phyloP scores from a whole-genome alignment of 805 yeast genomes.

The Candida tammaniensis region DNA sequence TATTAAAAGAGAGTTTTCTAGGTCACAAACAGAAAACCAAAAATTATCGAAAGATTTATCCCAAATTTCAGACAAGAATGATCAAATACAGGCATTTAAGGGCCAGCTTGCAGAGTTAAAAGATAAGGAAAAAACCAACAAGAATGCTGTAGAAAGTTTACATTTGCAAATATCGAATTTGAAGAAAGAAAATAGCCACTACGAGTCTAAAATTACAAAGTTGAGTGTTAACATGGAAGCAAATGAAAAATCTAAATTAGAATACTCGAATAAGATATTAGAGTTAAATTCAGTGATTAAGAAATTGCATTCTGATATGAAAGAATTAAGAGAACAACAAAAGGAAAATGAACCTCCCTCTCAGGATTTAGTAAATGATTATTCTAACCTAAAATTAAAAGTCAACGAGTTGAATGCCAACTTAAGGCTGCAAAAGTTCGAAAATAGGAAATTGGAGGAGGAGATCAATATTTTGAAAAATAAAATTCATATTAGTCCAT shows the following conservation, averaged over 20 bases:
- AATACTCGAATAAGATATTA: conserved; percentile 26
- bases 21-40: conserved; percentile 3
- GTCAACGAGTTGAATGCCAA: conserved; percentile 51
- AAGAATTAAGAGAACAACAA: conserved; percentile 19
- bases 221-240: conserved; percentile 23
- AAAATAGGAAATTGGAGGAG: conserved; percentile 46
- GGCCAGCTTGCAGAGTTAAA: conserved; percentile 6
- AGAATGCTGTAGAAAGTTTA: conserved; percentile 7
- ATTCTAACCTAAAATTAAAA: conserved; percentile 46
- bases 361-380: conserved; percentile 37
- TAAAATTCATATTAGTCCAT: conserved; percentile 27
- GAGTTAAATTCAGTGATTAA: conserved; percentile 21
- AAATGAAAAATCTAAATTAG: conserved; percentile 20
- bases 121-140: conserved; percentile 5
- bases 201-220: conserved; percentile 11
- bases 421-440: conserved; percentile 46
- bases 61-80: neutral
- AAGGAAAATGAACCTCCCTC: conserved; percentile 37
- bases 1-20: conserved; percentile 9
- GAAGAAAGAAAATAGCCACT: conserved; percentile 6
- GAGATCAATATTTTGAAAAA: conserved; percentile 61
- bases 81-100: neutral
- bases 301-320: conserved; percentile 17
- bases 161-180: conserved; percentile 7
- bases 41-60: neutral